A percentile compares a stretch with the other conserved stretches of the same genome.
phyloP scores from a whole-genome alignment of 441 rosid species.

The Sinapis alba region DNA sequence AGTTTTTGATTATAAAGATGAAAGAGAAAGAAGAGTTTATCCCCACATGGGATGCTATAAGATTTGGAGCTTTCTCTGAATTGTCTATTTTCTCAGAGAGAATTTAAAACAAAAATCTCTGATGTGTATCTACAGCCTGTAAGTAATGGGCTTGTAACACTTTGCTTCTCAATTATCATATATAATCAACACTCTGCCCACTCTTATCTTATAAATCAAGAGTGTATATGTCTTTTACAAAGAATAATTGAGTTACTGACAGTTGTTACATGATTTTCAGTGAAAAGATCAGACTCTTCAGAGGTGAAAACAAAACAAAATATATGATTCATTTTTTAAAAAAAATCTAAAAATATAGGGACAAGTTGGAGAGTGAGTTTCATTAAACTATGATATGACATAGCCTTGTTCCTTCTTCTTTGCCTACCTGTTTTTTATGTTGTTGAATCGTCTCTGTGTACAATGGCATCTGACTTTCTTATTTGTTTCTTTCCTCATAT shows the following conservation, averaged over 20 bases:
- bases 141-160: conserved; percentile 57
- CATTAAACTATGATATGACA: conserved; percentile 40
- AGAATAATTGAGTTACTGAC: conserved; percentile 34
- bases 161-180: conserved; percentile 47
- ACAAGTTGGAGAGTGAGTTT: conserved; percentile 37
- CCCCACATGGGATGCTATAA: conserved; percentile 88
- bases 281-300: conserved; percentile 23
- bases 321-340: conserved; percentile 7
- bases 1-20: conserved; percentile 37
- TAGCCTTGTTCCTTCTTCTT: conserved; percentile 34
- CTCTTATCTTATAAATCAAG: conserved; percentile 27
- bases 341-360: not conserved
- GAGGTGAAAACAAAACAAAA: not conserved
- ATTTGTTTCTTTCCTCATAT: conserved; percentile 10
- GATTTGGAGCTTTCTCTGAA: conserved; percentile 55
- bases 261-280: conserved; percentile 26
- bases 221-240: conserved; percentile 30
- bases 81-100: conserved; percentile 44
- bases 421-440: conserved; percentile 30
- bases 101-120: conserved; percentile 32
- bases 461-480: conserved; percentile 30
- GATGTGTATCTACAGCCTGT: conserved; percentile 61
- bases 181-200: conserved; percentile 19
- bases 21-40: conserved; percentile 39
- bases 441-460: conserved; percentile 29